Conservation (phyloP, 257 asterid genomes). For the Solanum infundibuliforme region DNA sequence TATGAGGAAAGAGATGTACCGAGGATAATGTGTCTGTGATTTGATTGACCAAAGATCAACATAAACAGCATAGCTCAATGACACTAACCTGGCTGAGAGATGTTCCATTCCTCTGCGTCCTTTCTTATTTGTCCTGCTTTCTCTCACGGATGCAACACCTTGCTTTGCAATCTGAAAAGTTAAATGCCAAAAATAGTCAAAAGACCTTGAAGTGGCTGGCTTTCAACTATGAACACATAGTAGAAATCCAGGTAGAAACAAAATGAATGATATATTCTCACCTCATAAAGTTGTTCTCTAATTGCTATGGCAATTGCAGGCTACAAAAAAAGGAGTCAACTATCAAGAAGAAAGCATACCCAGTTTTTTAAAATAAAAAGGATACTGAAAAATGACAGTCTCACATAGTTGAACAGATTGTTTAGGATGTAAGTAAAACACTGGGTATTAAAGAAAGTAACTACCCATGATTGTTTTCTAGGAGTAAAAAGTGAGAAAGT, state of each 20-base stretch:
- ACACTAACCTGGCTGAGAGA: conserved; percentile 46
- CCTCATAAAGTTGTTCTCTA: conserved; percentile 94
- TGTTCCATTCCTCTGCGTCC: conserved; percentile 71
- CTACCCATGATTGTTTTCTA: not conserved
- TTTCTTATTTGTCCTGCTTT: conserved; percentile 77
- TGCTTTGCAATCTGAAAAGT: conserved; percentile 67
- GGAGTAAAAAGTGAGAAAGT: not conserved
- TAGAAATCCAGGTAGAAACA: not conserved
- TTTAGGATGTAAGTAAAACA: not conserved
- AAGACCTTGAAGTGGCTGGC: not conserved
- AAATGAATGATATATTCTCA: conserved; percentile 20
- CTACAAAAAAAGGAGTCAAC: conserved; percentile 29
- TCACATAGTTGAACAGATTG: not conserved
- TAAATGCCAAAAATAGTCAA: not conserved
- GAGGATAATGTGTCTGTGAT: not conserved
- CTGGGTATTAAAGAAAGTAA: not conserved
- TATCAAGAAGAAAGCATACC: not conserved
- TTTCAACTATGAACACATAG: not conserved
- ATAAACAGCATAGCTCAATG: not conserved
- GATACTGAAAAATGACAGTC: not conserved
- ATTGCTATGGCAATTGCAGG: conserved; percentile 93
- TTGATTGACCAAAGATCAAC: not conserved
- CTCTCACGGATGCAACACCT: conserved; percentile 84
- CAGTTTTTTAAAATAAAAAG: not conserved
- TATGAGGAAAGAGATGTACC: not conserved